Base-by-base conservation (phyloP, 2,329 filamentous ascomycete genomes). In the Fusarium sp. region DNA sequence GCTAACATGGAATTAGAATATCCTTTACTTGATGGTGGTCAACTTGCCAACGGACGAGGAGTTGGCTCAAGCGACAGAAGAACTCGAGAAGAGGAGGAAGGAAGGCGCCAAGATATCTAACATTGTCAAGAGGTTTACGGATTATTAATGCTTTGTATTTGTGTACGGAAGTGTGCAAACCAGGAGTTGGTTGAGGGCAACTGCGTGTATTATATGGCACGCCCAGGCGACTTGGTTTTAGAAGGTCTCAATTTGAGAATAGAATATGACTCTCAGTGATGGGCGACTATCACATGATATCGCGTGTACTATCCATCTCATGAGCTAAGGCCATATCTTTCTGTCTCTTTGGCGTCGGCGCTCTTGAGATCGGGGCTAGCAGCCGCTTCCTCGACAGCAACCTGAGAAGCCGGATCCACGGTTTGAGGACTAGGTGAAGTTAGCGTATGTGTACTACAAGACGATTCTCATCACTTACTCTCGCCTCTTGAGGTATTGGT, bases 21-120 rank as follows among this genome's bases (percentile, higher is more conserved):
- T 74, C 7, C 56, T 74, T 1, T 74, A 74, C 34, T 50, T 74
- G 56, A 71, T 73, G 70, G 31, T 72, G 18, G 67, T 71, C 22
- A 73, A 75, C 14, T 66, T 74, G 70, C 70, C 70, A 14, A 65
- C 62, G 7, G 71, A 70, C 1, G 59, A 70, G 24, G 71, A 74
- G 34, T 27, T 74, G 20, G 69, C 66, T 13, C 58, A 68, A 14
- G 69, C 69, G 11, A 40, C 45, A 40, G 64, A 60, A 4, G 68
- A 70, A n/a, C 66, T 70, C 37, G 42, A 70, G 38, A 29, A 52
- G 3, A 61, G 56, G 27, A 60, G 29, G 3, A 62, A 56, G 35
- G 22, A 59, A 11, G 67, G 67, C 0, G 54, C 52, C 29, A 59
- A 54, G 38, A 50, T 70, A 31, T 50, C 64, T 5, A 47, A 65